Base-by-base conservation (phyloP, 805 yeast genomes). In the Yarrowia alimentaria region DNA sequence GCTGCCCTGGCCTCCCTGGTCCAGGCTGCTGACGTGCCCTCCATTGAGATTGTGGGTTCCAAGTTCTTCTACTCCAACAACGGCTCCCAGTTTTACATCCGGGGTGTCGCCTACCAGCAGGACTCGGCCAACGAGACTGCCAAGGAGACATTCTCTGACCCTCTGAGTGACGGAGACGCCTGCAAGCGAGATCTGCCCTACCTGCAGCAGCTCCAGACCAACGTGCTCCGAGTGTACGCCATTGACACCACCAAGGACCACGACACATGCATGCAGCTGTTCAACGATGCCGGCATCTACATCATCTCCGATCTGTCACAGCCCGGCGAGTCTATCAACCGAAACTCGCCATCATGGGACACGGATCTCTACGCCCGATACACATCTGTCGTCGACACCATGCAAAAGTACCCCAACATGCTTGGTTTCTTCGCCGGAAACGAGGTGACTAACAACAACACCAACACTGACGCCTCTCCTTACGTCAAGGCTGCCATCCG, bases 341-440 rank as follows among this genome's bases (percentile, higher is more conserved):
- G 97, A 64, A 77, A 78, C 62, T 67, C 72, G 51, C 98, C 99
- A 28, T 67, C 70, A 50, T 89, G 96, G 96, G 79, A 81, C 64
- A 68, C 79, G 40, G 78, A 74, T 21, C 74, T 88, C 51, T 85
- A 78, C 69, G 70, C 79, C 53, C 78, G 97, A 65, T 91, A 91
- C 72, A 81, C 84, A 42, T 68, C 75, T 20, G 96, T 91, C 26
- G 80, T 93, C 53, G 97, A 93, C 67, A 70, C 76, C 58, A 78
- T 93, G 72, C 78, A 80, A 54, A 73, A 77, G 60, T 91, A 90
- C 70, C 69, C 82, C 40, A 91, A 91, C 68, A 78, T 87, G 14
- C 74, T 91, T 56, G 99, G 98, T 2, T 90, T 87, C 76, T 90
- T 91, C 69, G 98, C 98, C 21, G 99, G 98, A 55, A 93, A 93